phyloP scores from a whole-genome alignment of 2,329 filamentous ascomycete species.

The Alternaria gansuensis region DNA sequence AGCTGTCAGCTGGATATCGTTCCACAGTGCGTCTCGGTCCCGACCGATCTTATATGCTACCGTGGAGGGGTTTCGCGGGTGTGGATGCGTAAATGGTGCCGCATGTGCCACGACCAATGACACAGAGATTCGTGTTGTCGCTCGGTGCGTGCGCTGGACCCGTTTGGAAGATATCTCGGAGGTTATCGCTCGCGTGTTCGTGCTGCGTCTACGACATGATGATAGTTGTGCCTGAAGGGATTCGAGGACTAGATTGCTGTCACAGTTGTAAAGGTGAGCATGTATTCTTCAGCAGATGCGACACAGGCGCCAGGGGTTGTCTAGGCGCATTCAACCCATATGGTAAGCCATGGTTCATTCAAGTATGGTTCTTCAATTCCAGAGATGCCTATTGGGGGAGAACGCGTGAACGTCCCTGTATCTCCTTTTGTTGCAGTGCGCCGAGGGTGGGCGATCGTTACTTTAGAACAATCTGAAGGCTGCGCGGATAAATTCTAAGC shows the following conservation, averaged over 20 bases:
- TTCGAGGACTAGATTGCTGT: not conserved
- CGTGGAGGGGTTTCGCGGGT: not conserved
- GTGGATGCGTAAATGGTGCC: not conserved
- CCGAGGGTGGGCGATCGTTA: not conserved
- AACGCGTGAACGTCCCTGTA: not conserved
- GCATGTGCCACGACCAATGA: constrained; percentile 5
- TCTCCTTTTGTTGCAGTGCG: not conserved
- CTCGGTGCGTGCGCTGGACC: not conserved
- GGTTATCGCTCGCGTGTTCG: not conserved
- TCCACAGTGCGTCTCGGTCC: not conserved
- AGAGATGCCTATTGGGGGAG: not conserved
- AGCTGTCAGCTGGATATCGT: not conserved
- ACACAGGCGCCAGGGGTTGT: too few relatives aligned
- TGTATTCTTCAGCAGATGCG: not conserved
- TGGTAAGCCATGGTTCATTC: not conserved
- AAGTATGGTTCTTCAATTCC: not conserved
- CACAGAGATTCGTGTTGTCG: not conserved
- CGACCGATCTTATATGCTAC: constrained; percentile 1
- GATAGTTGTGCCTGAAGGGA: not conserved
- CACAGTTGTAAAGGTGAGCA: not conserved
- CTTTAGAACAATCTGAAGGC: too few relatives aligned
- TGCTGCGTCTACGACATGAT: not conserved
- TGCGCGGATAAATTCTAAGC: not conserved
- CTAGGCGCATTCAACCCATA: not conserved
- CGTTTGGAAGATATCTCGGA: not conserved